Conservation (phyloP, 441 rosid species). For the Adansonia gregorii region DNA sequence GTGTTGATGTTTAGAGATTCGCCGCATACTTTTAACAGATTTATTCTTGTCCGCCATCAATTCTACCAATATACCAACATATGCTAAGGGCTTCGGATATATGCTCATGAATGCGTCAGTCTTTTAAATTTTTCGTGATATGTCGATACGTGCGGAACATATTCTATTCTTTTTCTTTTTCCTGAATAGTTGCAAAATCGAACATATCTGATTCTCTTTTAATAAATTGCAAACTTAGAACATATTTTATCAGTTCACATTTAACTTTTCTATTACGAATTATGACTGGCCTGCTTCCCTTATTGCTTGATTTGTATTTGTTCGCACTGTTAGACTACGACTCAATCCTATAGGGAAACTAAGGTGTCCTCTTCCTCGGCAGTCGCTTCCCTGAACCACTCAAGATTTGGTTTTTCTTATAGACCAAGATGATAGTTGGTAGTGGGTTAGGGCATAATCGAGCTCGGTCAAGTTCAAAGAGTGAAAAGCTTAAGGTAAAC, state of each 20-base stretch:
- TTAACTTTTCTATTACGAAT: neutral
- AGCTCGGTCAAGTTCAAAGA: too few relatives aligned
- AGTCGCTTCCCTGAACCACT: neutral
- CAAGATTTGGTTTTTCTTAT: neutral
- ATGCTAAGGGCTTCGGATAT: neutral
- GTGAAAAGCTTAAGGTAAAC: too few relatives aligned
- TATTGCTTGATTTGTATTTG: neutral
- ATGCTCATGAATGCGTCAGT: neutral
- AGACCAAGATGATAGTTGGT: too few relatives aligned
- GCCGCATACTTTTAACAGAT: slow-evolving; percentile 44
- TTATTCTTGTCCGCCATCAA: slow-evolving; percentile 56
- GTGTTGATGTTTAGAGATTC: slow-evolving; percentile 51
- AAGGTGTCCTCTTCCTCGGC: neutral
- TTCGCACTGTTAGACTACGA: neutral
- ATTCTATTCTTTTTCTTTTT: slow-evolving; percentile 1
- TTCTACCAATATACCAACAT: slow-evolving; percentile 39
- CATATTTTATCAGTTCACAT: neutral
- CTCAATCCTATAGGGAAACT: neutral
- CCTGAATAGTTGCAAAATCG: neutral
- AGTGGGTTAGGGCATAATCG: too few relatives aligned
- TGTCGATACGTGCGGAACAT: neutral
- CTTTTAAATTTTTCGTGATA: neutral
- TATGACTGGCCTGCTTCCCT: neutral
- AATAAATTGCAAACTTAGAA: neutral
- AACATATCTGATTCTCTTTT: neutral